Evolutionary conservation across 2,329 filamentous ascomycete genomes (phyloP).

Genomic region (Verticillium nonalfalfae): DNA sequence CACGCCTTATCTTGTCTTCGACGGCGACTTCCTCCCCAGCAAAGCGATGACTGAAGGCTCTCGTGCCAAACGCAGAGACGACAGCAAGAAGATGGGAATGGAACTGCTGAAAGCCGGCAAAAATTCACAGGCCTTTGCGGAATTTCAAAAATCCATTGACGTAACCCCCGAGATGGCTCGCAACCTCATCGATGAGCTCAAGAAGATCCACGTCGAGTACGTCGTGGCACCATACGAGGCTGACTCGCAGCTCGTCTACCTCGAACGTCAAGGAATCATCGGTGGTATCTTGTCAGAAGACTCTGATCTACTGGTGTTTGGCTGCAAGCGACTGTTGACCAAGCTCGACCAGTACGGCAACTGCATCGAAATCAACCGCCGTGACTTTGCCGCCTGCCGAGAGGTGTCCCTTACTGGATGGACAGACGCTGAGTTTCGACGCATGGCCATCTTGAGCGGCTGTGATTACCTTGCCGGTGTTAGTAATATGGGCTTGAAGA

Average conservation of each 20-base stretch:
- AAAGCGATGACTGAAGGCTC: slow-evolving; percentile 83
- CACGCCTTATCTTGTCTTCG: slow-evolving; percentile 92
- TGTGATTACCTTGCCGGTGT: slow-evolving; percentile 93
- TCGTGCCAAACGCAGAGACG: slow-evolving; percentile 67
- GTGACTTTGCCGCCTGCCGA: slow-evolving; percentile 80
- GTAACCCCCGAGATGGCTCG: slow-evolving; percentile 95
- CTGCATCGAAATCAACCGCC: slow-evolving; percentile 84
- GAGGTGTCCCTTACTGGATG: slow-evolving; percentile 87
- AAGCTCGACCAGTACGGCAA: slow-evolving; percentile 93
- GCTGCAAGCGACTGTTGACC: slow-evolving; percentile 81
- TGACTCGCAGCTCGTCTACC: slow-evolving; percentile 91
- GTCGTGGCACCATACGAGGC: slow-evolving; percentile 96
- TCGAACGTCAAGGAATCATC: slow-evolving; percentile 80
- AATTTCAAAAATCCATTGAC: slow-evolving; percentile 93
- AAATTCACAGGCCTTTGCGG: slow-evolving; percentile 69
- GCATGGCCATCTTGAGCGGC: slow-evolving; percentile 93
- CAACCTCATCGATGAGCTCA: slow-evolving; percentile 85
- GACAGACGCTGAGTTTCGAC: slow-evolving; percentile 85
- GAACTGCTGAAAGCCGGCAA: slow-evolving; percentile 80
- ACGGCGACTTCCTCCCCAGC: slow-evolving; percentile 90
- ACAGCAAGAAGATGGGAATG: slow-evolving; percentile 68
- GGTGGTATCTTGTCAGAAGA: slow-evolving; percentile 91
- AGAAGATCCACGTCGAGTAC: slow-evolving; percentile 72
- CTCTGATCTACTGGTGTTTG: slow-evolving; percentile 92
- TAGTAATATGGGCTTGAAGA: slow-evolving; percentile 83